A percentile compares a stretch with the other conserved stretches of the same genome.
These are phyloP conservation scores for Powellomyces hirtus DNA, from an alignment of 192 early-diverging fungal species.

Conservation along the genomic window DNA sequence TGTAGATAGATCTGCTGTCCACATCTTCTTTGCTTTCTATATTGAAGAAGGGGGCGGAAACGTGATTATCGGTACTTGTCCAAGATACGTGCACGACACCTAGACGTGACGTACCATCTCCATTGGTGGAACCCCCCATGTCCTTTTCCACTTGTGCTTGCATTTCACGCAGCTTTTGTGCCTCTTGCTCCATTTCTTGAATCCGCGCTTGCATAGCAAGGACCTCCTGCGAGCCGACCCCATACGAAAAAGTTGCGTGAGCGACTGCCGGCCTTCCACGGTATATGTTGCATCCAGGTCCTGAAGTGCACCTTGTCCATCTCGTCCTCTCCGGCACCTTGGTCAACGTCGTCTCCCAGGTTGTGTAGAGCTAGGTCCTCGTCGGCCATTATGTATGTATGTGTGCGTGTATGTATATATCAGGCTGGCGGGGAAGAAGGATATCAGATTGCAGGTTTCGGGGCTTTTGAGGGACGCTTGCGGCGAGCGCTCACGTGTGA, in stretches of 20 bases:
- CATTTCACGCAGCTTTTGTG: constrained; percentile 74
- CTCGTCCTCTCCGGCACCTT: constrained; percentile 1
- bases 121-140: constrained; percentile 42
- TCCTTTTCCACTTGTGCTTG: constrained; percentile 75
- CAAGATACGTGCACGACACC: too few relatives aligned
- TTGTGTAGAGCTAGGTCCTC: constrained; percentile 8
- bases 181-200: constrained; percentile 80
- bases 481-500: too few relatives aligned
- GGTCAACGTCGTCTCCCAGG: not conserved
- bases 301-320: not conserved
- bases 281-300: too few relatives aligned
- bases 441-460: too few relatives aligned
- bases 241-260: too few relatives aligned
- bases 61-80: too few relatives aligned
- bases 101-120: too few relatives aligned
- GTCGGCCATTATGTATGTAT: constrained; percentile 8
- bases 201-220: constrained; percentile 77
- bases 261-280: too few relatives aligned
- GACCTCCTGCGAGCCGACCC: constrained; percentile 55
- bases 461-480: too few relatives aligned
- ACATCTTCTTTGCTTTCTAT: constrained; percentile 62
- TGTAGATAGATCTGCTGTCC: constrained; percentile 87
- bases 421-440: too few relatives aligned
- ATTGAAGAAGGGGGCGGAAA: not conserved
- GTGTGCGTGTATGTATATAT: too few relatives aligned